Evolutionary conservation across 352 stramenopile genomes (phyloP).

Genomic region (Phytopythium sindhum): DNA sequence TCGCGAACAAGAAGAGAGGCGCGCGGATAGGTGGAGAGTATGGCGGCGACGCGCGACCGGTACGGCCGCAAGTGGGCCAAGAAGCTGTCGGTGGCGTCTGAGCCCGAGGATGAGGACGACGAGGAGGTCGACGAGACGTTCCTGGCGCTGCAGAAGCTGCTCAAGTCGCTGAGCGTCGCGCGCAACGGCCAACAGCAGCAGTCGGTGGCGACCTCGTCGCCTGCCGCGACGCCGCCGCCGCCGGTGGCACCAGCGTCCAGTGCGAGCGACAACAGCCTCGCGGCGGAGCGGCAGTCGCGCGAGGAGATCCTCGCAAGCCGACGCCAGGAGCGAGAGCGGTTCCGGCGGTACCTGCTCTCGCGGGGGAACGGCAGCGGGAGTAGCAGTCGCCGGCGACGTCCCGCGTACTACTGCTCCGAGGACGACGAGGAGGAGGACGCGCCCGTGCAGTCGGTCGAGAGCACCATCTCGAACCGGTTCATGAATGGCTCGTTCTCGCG

Average conservation of each 20-base stretch:
- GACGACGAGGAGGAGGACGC: slow-evolving; percentile 73
- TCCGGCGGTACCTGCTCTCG: slow-evolving; percentile 58
- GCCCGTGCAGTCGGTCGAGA: slow-evolving; percentile 58
- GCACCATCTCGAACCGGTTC: slow-evolving; percentile 75
- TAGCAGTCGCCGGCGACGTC: slow-evolving; percentile 34
- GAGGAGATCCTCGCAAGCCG: slow-evolving; percentile 73
- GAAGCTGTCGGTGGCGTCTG: slow-evolving; percentile 9
- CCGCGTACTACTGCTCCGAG: slow-evolving; percentile 51
- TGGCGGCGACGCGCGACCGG: background rate
- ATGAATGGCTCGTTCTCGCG: slow-evolving; percentile 78
- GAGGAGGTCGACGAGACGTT: slow-evolving; percentile 82
- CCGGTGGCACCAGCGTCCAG: slow-evolving; percentile 7
- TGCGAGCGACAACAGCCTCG: slow-evolving; percentile 8
- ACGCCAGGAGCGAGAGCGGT: slow-evolving; percentile 63
- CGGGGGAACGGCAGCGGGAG: slow-evolving; percentile 16
- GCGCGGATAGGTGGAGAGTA: background rate
- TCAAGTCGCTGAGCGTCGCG: slow-evolving; percentile 57
- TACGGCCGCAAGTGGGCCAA: slow-evolving; percentile 4
- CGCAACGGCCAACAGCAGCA: slow-evolving; percentile 19
- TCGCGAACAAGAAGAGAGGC: background rate
- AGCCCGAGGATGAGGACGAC: slow-evolving; percentile 48
- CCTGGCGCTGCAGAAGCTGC: slow-evolving; percentile 67
- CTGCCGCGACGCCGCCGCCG: slow-evolving; percentile 12
- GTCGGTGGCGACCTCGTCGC: slow-evolving; percentile 9
- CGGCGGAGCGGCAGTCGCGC: slow-evolving; percentile 35